A percentile compares a stretch with the other conserved stretches of the same genome.
Evolutionary conservation across 345 rosid species (phyloP).

Genomic region (Diplotaxis tenuifolia): DNA sequence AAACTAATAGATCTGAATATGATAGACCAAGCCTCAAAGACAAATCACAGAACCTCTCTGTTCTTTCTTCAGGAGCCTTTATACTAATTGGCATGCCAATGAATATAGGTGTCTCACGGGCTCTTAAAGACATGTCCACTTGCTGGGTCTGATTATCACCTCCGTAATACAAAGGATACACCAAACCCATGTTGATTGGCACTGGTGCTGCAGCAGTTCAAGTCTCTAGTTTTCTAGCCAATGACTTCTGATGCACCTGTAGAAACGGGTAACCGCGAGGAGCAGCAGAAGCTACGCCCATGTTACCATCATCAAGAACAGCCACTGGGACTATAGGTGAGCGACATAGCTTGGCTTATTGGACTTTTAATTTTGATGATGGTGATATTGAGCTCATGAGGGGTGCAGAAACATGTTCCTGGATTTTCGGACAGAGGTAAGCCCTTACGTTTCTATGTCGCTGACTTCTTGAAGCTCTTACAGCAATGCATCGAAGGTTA

Average conservation of each 20-base stretch:
- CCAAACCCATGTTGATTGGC: constrained; percentile 46
- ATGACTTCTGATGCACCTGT: constrained; percentile 31
- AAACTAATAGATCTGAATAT: too few species aligned
- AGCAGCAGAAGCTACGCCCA: not conserved
- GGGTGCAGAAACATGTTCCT: too few species aligned
- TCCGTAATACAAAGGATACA: constrained; percentile 73
- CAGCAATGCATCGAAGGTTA: too few species aligned
- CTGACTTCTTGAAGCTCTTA: too few species aligned
- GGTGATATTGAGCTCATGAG: too few species aligned
- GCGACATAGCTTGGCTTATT: too few species aligned
- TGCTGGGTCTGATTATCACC: constrained; percentile 30
- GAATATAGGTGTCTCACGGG: constrained; percentile 49
- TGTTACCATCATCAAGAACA: constrained; percentile 34
- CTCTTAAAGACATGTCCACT: constrained; percentile 38
- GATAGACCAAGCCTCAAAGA: constrained; percentile 74
- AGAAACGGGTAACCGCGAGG: constrained; percentile 42
- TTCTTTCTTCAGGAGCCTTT: constrained; percentile 42
- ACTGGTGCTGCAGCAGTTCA: constrained; percentile 5
- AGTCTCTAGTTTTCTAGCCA: constrained; percentile 42
- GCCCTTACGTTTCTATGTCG: too few species aligned
- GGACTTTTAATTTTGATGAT: too few species aligned
- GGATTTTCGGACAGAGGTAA: too few species aligned
- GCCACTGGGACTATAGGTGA: too few species aligned
- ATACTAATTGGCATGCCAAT: constrained; percentile 71
- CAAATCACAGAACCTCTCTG: constrained; percentile 61